These are phyloP conservation scores for Aspergillus neoniger DNA, from an alignment of 2,329 filamentous ascomycete species.

Conservation along the genomic window DNA sequence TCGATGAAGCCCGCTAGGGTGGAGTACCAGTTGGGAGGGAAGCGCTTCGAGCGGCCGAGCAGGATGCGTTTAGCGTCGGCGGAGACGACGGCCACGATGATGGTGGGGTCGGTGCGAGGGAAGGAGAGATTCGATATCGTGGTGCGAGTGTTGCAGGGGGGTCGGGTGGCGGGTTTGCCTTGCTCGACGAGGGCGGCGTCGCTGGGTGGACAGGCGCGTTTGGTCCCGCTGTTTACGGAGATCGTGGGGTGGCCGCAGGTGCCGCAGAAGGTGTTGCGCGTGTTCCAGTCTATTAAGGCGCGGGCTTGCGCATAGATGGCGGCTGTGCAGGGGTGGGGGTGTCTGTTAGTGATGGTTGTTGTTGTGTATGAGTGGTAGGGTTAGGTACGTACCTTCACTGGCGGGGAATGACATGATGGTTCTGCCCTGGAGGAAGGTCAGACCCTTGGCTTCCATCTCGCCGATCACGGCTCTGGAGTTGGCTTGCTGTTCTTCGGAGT, in stretches of 20 bases:
- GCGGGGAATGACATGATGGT: constrained; percentile 63
- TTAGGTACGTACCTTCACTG: constrained; percentile 56
- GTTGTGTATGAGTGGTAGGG: neutral
- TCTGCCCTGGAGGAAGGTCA: constrained; percentile 68
- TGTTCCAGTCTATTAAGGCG: constrained; percentile 91
- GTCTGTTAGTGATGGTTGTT: neutral
- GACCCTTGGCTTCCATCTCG: constrained; percentile 60
- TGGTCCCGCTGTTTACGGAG: constrained; percentile 46
- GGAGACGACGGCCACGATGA: constrained; percentile 91
- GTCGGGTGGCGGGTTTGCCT: constrained; percentile 49
- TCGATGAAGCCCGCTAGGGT: constrained; percentile 87
- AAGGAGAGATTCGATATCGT: constrained; percentile 90
- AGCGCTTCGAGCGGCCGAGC: constrained; percentile 81
- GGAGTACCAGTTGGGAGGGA: constrained; percentile 82
- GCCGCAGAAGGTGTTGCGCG: constrained; percentile 86
- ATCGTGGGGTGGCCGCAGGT: constrained; percentile 83
- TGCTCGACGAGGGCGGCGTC: constrained; percentile 38
- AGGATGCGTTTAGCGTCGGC: constrained; percentile 75
- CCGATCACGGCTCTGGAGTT: constrained; percentile 61
- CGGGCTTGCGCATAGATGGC: constrained; percentile 89
- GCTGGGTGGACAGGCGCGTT: constrained; percentile 48
- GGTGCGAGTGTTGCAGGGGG: constrained; percentile 75
- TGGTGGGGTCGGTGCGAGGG: constrained; percentile 88
- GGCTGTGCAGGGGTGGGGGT: constrained; percentile 53
- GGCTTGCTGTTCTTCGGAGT: constrained; percentile 58